A percentile compares a stretch with the other conserved stretches of the same genome.
These are phyloP conservation scores for Candida cerambycidarum DNA, from an alignment of 805 yeast genomes.

Conservation along the genomic window DNA sequence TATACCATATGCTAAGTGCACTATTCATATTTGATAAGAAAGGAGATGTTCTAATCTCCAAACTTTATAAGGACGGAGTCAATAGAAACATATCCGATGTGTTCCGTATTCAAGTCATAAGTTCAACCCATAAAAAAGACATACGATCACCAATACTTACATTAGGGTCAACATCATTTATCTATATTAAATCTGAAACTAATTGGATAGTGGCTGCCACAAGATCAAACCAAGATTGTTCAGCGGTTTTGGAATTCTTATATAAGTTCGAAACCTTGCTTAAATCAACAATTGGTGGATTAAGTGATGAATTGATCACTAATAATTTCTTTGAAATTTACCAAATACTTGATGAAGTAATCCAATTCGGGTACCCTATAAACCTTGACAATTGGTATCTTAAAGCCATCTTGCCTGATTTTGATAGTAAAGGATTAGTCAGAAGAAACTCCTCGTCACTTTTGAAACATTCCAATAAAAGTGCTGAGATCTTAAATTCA, in stretches of 20 bases:
- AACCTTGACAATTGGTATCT: slow-evolving; percentile 50
- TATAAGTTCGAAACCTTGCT: slow-evolving; percentile 59
- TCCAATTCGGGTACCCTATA: slow-evolving; percentile 79
- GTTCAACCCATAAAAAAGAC: slow-evolving; percentile 39
- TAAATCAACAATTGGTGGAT: slow-evolving; percentile 20
- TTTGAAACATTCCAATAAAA: slow-evolving; percentile 12
- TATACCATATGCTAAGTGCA: slow-evolving; percentile 85
- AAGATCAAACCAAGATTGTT: slow-evolving; percentile 83
- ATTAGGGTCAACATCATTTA: slow-evolving; percentile 87
- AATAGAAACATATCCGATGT: slow-evolving; percentile 80
- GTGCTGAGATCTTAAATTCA: slow-evolving; percentile 10
- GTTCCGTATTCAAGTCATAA: slow-evolving; percentile 88
- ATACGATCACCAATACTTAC: slow-evolving; percentile 57
- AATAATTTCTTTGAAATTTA: slow-evolving; percentile 69
- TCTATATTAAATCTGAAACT: slow-evolving; percentile 62
- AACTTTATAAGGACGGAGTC: slow-evolving; percentile 71
- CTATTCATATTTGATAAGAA: slow-evolving; percentile 73
- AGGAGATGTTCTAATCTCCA: slow-evolving; percentile 82
- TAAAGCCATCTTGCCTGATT: slow-evolving; percentile 16
- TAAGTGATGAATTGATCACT: slow-evolving; percentile 45
- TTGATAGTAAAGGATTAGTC: slow-evolving; percentile 4
- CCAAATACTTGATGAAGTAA: slow-evolving; percentile 72
- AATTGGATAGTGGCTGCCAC: slow-evolving; percentile 89
- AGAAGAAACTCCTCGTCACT: slow-evolving; percentile 13
- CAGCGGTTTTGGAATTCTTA: slow-evolving; percentile 75